phyloP scores from a whole-genome alignment of 257 asterid genomes.

The Salvia splendens region DNA sequence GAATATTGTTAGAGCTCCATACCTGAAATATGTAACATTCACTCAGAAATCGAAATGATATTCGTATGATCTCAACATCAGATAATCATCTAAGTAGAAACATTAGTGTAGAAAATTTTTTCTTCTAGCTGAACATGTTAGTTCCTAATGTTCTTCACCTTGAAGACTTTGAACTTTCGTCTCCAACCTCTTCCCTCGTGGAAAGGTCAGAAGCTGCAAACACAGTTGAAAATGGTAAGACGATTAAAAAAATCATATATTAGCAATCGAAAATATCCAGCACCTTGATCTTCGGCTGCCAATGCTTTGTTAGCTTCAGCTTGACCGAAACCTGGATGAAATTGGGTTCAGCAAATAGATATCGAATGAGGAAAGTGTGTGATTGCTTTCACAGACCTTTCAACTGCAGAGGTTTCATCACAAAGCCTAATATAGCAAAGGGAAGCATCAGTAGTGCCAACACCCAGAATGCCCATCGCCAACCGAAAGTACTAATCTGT shows the following conservation, averaged over 20 bases:
- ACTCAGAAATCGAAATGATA: constrained; percentile 16
- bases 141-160: constrained; percentile 43
- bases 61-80: constrained; percentile 7
- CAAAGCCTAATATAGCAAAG: constrained; percentile 80
- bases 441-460: constrained; percentile 93
- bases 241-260: constrained; percentile 22
- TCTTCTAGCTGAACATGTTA: constrained; percentile 14
- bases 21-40: constrained; percentile 46
- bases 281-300: constrained; percentile 63
- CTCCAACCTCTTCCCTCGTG: constrained; percentile 38
- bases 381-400: constrained; percentile 59
- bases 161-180: constrained; percentile 42
- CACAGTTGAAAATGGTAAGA: constrained; percentile 30
- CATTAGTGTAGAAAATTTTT: neutral
- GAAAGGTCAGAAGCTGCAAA: constrained; percentile 48
- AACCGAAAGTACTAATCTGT: constrained; percentile 63
- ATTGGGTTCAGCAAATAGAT: constrained; percentile 37
- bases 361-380: constrained; percentile 25
- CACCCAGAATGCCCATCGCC: constrained; percentile 90
- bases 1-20: constrained; percentile 44
- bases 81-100: constrained; percentile 7
- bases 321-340: constrained; percentile 64
- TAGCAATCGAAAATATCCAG: neutral
- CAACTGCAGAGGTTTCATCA: constrained; percentile 81
- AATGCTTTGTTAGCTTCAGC: constrained; percentile 53